Conservation (phyloP, 805 yeast genomes). For the Candida succiphila region DNA sequence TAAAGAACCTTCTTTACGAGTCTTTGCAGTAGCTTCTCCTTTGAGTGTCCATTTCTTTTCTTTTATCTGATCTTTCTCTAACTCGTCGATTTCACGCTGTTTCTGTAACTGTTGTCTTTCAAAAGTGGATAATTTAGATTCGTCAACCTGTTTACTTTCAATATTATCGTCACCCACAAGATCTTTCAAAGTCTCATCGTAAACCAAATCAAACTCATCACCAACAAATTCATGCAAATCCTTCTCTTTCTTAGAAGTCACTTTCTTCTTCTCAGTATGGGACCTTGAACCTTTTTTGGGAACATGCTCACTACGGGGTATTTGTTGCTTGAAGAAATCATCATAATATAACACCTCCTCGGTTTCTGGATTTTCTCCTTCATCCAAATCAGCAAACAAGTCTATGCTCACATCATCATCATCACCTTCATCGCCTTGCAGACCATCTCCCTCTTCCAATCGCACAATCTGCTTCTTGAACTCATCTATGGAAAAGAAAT, state of each 20-base stretch:
- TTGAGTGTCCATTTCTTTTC: slow-evolving; percentile 90
- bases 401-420: slow-evolving; percentile 41
- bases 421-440: slow-evolving; percentile 33
- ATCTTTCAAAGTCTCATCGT: slow-evolving; percentile 53
- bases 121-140: slow-evolving; percentile 52
- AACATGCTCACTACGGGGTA: slow-evolving; percentile 7
- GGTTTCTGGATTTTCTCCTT: slow-evolving; percentile 34
- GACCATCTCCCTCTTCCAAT: slow-evolving; percentile 38
- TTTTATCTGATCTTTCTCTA: slow-evolving; percentile 83
- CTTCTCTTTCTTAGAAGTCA: slow-evolving; percentile 12
- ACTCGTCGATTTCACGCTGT: slow-evolving; percentile 63
- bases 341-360: slow-evolving; percentile 44
- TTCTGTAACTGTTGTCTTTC: slow-evolving; percentile 76
- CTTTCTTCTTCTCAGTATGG: slow-evolving; percentile 7
- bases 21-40: slow-evolving; percentile 80
- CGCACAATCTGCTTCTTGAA: slow-evolving; percentile 70
- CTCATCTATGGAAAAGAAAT: slow-evolving; percentile 75
- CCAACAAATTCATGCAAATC: slow-evolving; percentile 43
- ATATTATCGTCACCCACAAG: slow-evolving; percentile 31
- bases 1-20: slow-evolving; percentile 78
- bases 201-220: slow-evolving; percentile 52
- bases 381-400: slow-evolving; percentile 41
- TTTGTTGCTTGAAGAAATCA: slow-evolving; percentile 48
- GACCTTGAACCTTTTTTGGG: too few relatives aligned
- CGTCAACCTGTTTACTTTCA: slow-evolving; percentile 19